phyloP scores from a whole-genome alignment of 108 stramenopile genomes.

The Nitzschia palea region DNA sequence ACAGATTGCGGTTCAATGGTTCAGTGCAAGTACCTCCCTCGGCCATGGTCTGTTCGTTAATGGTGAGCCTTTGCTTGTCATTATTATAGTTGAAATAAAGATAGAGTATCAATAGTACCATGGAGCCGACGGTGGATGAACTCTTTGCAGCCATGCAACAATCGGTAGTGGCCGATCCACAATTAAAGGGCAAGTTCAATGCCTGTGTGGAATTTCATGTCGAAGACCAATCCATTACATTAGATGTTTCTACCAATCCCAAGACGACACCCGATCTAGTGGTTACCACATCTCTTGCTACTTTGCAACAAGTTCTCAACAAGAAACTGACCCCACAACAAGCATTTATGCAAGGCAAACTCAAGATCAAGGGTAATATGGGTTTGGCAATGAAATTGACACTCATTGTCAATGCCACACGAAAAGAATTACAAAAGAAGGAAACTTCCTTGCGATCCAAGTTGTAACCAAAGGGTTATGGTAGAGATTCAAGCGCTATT shows the following conservation, averaged over 20 bases:
- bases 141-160: slow-evolving; percentile 39
- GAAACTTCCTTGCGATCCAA: slow-evolving; percentile 26
- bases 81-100: no score
- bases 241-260: slow-evolving; percentile 9
- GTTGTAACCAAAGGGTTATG: no score
- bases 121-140: slow-evolving; percentile 35
- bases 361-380: slow-evolving; percentile 88
- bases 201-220: slow-evolving; percentile 40
- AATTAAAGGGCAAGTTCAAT: slow-evolving; percentile 43
- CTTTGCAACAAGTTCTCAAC: slow-evolving; percentile 42
- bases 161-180: slow-evolving; percentile 22
- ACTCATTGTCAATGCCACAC: slow-evolving; percentile 67
- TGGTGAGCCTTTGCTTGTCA: no score
- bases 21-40: no score
- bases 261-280: slow-evolving; percentile 31
- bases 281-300: slow-evolving; percentile 28
- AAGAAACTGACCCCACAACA: slow-evolving; percentile 40
- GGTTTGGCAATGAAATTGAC: slow-evolving; percentile 81
- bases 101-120: no score
- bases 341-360: slow-evolving; percentile 57
- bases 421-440: slow-evolving; percentile 60
- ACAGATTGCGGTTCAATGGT: no score
- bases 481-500: no score
- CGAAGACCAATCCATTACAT: slow-evolving; percentile 3
- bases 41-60: no score